phyloP scores from a whole-genome alignment of 352 stramenopile genomes.

The Globisporangium acanthophoron region DNA sequence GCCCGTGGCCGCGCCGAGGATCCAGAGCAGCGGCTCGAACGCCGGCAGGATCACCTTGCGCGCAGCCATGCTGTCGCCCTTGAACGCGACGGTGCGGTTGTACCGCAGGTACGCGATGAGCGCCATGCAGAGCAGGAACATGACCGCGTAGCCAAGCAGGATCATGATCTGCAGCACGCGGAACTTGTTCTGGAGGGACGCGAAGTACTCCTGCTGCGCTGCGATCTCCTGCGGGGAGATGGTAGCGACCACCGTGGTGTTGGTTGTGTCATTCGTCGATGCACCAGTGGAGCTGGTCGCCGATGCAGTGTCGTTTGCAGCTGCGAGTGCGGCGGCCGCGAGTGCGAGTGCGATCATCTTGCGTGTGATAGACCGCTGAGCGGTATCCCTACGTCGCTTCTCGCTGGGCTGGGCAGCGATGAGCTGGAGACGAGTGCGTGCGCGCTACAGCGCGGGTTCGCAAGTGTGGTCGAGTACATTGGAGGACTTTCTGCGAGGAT shows the following conservation, averaged over 20 bases:
- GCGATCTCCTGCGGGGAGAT: neutral
- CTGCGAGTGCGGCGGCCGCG: neutral
- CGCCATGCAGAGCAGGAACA: constrained; percentile 34
- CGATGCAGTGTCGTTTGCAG: neutral
- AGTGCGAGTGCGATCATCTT: neutral
- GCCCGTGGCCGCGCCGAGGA: constrained; percentile 18
- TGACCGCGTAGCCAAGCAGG: constrained; percentile 30
- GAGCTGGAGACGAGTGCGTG: no score
- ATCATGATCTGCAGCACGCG: neutral
- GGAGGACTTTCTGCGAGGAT: no score
- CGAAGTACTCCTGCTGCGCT: neutral
- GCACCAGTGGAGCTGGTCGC: neutral
- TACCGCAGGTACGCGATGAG: constrained; percentile 50
- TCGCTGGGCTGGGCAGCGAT: neutral
- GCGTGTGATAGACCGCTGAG: neutral
- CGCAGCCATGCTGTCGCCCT: constrained; percentile 43
- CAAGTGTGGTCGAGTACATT: no score
- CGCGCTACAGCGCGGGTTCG: no score
- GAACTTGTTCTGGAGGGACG: neutral
- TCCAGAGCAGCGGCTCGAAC: constrained; percentile 64
- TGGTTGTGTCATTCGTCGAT: neutral
- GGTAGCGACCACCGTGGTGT: neutral
- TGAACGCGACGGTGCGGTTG: constrained; percentile 41
- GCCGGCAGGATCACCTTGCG: constrained; percentile 61
- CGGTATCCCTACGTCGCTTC: neutral